Evolutionary conservation across 768 basidiomycete species (phyloP), one percentile per base, ranked within the genome.

Genomic region (Leccinum imitatum): DNA sequence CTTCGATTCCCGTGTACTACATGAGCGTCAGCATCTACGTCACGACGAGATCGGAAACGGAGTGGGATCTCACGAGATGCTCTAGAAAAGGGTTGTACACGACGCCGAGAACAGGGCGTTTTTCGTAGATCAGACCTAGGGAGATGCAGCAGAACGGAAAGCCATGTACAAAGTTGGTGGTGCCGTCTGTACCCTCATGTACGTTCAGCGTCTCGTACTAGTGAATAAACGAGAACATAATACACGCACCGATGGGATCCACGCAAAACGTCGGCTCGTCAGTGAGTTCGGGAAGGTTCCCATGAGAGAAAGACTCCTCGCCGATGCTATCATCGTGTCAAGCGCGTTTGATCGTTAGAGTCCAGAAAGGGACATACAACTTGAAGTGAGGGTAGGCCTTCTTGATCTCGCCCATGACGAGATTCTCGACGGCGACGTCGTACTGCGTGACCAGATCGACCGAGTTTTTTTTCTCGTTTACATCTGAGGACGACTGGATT

Each of bases 391-490:
- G 93, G 72, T 91, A 95, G 54, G 77, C 79, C 25, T 75, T 73
- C 31, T 78, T 77, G 56, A 96, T 83, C 69, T 87, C 83, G 30
- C 78, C 69, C 75, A 86, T 87, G 54, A 97, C 91, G 50, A 94
- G 77, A 61, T 91, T 87, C 74, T 97, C 95, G 11, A 97, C 95
- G 50, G 82, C 85, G 39, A 95, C 88, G 73, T 98, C 95, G 67
- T 92, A 97, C 75, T 95, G 90, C 0, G 95, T 98, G 25, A 98
- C 95, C 33, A 98, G 79, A 76, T 97, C 95, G 21, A 95, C 93
- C 3, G 93, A 84, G 70, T 95, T 97, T 76, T 92, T 93, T 83
- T 97, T 98, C 78, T 91, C 88, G 62, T 82, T 83, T 37, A 90
- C 78, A 66, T 81, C 78, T 0, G 82, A 78, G 17, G 82, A 78